Base-by-base conservation (phyloP, 140 eudicot species). In the Stevia rebaudiana region DNA sequence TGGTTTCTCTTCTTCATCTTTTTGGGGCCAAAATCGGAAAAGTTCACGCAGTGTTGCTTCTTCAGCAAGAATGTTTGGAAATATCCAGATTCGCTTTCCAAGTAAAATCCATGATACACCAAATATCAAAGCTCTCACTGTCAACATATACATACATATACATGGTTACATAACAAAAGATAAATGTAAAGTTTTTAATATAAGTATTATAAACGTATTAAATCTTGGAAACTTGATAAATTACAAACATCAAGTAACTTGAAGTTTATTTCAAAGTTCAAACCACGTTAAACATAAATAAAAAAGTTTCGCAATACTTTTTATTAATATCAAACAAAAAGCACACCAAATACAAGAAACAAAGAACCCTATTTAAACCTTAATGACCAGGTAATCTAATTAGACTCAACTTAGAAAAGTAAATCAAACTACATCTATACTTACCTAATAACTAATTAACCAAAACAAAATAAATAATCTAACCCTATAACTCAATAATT, bases 1-100 rank as follows among this genome's bases (percentile, higher is more conserved):
- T n/a, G 98, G 98, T 57, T 78, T 79, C 61, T 87, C 98, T 16
- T 73, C 98, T 74, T 87, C 96, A 22, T 91, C 98, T 68, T 91
- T 91, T 71, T 83, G 61, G 25, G 98, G 98, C 98, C 98, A 91
- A 59, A 91, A 87, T 36, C 88, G 95, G 83, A 91, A 91, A 37
- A 91, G 72, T 39, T 91, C 98, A 17, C 84, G 68, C 4, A 91
- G 79, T 22, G 98, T 91, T 40, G 98, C 98, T 83, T 91, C 98
- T 67, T 91, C 98, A 1, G 98, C 98, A 63, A 91, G 92, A 40
- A 91, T 91, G 80, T 91, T 91, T 11, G 98, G 98, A 80, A 91
- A 91, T 55, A 91, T 73, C 98, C 98, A 91, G 36, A 91, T 88
- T 15, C 96, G 84, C 56, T 81, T 87, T 69, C 98, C 98, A 76